A percentile compares a stretch with the other conserved stretches of the same genome.
Evolutionary conservation across 805 yeast species (phyloP).

Genomic region (Brettanomyces anomalus): DNA sequence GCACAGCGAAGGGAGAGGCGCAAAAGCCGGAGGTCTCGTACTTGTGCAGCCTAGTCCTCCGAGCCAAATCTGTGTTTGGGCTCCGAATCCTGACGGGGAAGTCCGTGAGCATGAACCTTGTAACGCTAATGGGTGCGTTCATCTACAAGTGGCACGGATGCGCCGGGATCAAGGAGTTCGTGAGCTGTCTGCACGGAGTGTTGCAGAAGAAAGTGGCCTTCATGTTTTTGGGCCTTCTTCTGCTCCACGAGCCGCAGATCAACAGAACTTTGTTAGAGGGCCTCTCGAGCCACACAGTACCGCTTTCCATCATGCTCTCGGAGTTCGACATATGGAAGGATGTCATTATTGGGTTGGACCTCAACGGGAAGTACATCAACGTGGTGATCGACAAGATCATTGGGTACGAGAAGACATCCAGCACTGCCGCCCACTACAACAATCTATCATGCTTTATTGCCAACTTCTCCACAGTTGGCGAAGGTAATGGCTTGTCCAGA

Average conservation of each 20-base stretch:
- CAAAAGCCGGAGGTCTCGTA: neutral
- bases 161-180: neutral
- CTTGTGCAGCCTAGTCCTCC: neutral
- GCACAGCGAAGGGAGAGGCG: neutral
- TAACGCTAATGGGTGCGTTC: constrained; percentile 1
- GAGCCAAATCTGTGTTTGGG: constrained; percentile 1
- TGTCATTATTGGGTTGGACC: neutral
- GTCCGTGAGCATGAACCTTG: neutral
- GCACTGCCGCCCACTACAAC: neutral
- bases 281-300: neutral
- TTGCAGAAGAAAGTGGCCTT: neutral
- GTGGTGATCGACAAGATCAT: constrained; percentile 1
- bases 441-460: neutral
- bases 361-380: neutral
- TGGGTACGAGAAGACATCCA: neutral
- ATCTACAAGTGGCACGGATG: constrained; percentile 2
- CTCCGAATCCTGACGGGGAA: neutral
- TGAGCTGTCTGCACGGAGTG: neutral
- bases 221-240: neutral
- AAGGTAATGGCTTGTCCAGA: neutral
- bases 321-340: constrained; percentile 2
- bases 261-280: neutral
- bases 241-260: neutral
- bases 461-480: neutral
- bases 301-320: neutral